Percentiles rank a stretch among this genome's conserved stretches.
These are phyloP conservation scores for Cyberlindnera sargentensis DNA, from an alignment of 805 yeast species.

Conservation along the genomic window DNA sequence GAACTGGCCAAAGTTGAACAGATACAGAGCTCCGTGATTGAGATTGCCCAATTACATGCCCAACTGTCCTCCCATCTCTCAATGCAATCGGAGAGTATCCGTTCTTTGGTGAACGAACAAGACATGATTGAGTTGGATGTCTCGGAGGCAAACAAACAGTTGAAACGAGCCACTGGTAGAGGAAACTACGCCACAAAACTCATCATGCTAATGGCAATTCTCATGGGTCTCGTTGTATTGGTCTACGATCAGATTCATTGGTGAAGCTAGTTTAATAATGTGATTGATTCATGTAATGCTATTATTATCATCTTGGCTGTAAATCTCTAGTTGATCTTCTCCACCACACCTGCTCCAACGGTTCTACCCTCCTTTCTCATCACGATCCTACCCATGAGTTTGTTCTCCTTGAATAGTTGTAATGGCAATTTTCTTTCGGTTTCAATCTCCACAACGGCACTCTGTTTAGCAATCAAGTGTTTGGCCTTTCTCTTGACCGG, in stretches of 20 bases:
- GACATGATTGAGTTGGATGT: slow-evolving; percentile 61
- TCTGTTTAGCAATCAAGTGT: slow-evolving; percentile 93
- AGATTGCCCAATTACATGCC: slow-evolving; percentile 66
- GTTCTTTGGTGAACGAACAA: slow-evolving; percentile 56
- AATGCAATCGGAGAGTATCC: slow-evolving; percentile 65
- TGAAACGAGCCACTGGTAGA: slow-evolving; percentile 59
- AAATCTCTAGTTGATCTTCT: slow-evolving; percentile 27
- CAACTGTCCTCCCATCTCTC: slow-evolving; percentile 69
- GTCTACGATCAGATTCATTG: slow-evolving; percentile 17
- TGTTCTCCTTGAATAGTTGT: slow-evolving; percentile 90
- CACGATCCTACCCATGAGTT: slow-evolving; percentile 95
- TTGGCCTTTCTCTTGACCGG: slow-evolving; percentile 72
- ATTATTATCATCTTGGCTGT: too few relatives aligned
- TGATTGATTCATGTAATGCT: background rate
- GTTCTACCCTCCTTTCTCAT: slow-evolving; percentile 99
- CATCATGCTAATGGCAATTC: slow-evolving; percentile 47
- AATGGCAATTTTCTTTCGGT: slow-evolving; percentile 85
- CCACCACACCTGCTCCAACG: slow-evolving; percentile 98
- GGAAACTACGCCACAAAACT: slow-evolving; percentile 56
- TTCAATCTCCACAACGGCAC: slow-evolving; percentile 87
- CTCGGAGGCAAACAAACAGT: slow-evolving; percentile 60
- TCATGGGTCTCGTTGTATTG: slow-evolving; percentile 50
- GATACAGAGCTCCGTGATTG: slow-evolving; percentile 57
- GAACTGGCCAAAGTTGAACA: slow-evolving; percentile 54
- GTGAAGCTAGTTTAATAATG: background rate